Evolutionary conservation across 208 protist species (phyloP).

Genomic region (Entamoeba histolytica): DNA sequence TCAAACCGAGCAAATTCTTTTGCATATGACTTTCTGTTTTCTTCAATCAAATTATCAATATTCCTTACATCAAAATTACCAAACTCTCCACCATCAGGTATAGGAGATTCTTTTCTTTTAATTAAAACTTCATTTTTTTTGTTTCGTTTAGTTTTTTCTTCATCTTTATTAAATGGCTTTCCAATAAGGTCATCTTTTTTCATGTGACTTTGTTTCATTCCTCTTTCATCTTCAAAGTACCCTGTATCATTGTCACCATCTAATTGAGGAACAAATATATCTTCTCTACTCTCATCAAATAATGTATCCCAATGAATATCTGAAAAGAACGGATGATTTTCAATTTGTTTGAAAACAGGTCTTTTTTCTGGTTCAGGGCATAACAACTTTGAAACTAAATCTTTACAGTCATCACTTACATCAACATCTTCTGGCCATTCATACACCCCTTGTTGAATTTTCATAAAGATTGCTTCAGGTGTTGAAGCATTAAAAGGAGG

Average conservation of each 20-base stretch:
- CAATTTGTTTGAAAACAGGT: neutral
- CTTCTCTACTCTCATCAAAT: slow-evolving; percentile 2
- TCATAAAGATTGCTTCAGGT: slow-evolving; percentile 55
- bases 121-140: neutral
- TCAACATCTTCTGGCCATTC: slow-evolving; percentile 29
- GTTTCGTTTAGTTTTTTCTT: neutral
- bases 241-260: neutral
- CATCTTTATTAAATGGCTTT: neutral
- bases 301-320: slow-evolving; percentile 63
- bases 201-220: neutral
- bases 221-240: neutral
- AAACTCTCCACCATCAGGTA: neutral
- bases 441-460: slow-evolving; percentile 48
- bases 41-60: neutral
- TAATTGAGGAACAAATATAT: neutral
- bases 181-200: neutral
- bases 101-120: neutral
- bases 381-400: slow-evolving; percentile 6
- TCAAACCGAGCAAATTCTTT: neutral
- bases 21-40: neutral
- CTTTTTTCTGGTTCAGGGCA: neutral
- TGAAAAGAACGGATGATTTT: slow-evolving; percentile 69
- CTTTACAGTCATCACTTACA: neutral
- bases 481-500: slow-evolving; percentile 59
- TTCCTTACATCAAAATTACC: neutral